Base-by-base conservation (phyloP, 768 basidiomycete species). In the Lentinula detonsa region DNA sequence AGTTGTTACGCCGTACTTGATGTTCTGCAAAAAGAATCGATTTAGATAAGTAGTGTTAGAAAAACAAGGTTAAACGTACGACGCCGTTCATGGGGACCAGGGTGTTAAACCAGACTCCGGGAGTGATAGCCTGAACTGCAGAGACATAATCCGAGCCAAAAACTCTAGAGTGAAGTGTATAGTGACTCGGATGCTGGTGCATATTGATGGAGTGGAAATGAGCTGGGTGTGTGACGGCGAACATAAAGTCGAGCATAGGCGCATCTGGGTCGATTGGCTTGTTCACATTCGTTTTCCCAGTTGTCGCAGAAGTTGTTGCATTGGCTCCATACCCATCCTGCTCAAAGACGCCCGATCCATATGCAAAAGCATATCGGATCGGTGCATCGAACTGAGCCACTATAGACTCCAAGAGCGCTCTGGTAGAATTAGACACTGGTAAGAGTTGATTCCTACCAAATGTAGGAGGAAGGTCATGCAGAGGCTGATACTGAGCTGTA, bases 131-230 rank as follows among this genome's bases (percentile, higher is more conserved):
- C 74, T 97, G 87, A 54, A 95, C 74, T 57, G 77, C 81, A 16
- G 88, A 81, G n/a, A 98, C 87, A 70, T 93, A 92, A 34, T 81
- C 82, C 8, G 87, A 88, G 2, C 97, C 97, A 8, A 97, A 73
- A 45, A 85, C 65, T n/a, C 95, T 82, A n/a, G 93, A 87, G 67
- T 91, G 87, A 13, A 95, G 69, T 0, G 96, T 89, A 70, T 99
- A 99, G 74, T 99, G 97, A 7, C 84, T 79, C 0, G 96, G 94
- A 68, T 89, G 82, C 73, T 95, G 93, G 54, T 88, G 83, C 85
- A 98, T 88, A 72, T 99, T 99, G 72, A 95, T 91, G 33, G 87
- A 91, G 72, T 98, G 97, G 79, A 95, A 99, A 68, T 97, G 93
- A 11, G 82, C 83, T 0, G 97, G 81, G 66, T 97, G 94, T 1